Conservation (phyloP, 2,329 filamentous ascomycete genomes). For the Biscogniauxia marginata region DNA sequence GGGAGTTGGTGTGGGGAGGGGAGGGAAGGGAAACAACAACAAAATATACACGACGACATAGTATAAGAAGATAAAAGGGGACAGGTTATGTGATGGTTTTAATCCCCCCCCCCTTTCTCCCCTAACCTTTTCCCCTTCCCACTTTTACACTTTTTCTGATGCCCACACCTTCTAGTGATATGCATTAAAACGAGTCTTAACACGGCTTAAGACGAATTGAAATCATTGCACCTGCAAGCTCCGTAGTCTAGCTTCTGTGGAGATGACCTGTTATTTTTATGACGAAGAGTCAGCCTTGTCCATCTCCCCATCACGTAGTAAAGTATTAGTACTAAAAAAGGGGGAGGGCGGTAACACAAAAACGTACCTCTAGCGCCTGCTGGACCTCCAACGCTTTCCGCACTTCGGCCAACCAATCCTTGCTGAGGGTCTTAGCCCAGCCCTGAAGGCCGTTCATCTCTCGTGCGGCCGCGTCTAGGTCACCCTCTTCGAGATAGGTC, state of each 20-base stretch:
- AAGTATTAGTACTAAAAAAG: not conserved
- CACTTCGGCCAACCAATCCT: constrained; percentile 90
- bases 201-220: not conserved
- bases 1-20: not conserved
- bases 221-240: constrained; percentile 29
- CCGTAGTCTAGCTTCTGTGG: constrained; percentile 30
- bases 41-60: not conserved
- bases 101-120: not conserved
- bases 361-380: constrained; percentile 85
- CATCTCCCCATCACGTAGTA: too few species aligned
- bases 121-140: too few species aligned
- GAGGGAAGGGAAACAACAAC: not conserved
- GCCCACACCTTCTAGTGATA: not conserved
- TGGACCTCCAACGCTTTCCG: constrained; percentile 91
- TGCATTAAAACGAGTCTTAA: not conserved
- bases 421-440: constrained; percentile 93
- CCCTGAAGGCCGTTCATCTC: constrained; percentile 93
- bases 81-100: not conserved
- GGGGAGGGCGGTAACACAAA: not conserved
- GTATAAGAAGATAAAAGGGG: not conserved
- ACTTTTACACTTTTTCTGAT: not conserved
- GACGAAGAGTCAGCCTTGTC: too few species aligned
- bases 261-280: constrained; percentile 32
- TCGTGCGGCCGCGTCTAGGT: constrained; percentile 84
- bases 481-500: constrained; percentile 86